A percentile compares a stretch with the other conserved stretches of the same genome.
Conservation (phyloP, 768 basidiomycete species). For the Trametes cingulata region DNA sequence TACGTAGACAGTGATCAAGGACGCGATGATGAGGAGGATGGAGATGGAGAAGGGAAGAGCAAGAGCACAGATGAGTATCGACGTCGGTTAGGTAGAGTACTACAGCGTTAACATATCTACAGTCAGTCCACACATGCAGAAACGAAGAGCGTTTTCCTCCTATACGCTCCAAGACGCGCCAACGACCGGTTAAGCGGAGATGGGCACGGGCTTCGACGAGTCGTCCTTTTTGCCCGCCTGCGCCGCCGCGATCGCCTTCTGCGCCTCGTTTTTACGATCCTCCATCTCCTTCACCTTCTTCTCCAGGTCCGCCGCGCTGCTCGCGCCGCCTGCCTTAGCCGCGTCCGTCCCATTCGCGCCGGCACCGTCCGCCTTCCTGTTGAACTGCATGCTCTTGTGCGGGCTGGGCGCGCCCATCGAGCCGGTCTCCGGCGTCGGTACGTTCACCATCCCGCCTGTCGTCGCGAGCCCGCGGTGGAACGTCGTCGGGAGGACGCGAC, state of each 20-base stretch:
- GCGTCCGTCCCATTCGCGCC: slow-evolving; percentile 23
- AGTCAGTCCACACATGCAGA: neutral
- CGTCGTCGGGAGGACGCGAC: slow-evolving; percentile 72
- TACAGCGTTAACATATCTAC: slow-evolving; percentile 15
- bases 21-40: neutral
- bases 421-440: slow-evolving; percentile 63
- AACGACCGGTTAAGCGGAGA: too few species aligned
- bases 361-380: slow-evolving; percentile 36
- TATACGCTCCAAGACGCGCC: neutral
- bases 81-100: slow-evolving; percentile 8
- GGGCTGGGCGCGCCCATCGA: slow-evolving; percentile 65
- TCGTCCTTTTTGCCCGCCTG: slow-evolving; percentile 66
- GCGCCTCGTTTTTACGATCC: slow-evolving; percentile 60
- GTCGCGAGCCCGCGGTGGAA: slow-evolving; percentile 79
- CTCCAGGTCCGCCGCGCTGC: slow-evolving; percentile 40
- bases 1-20: too few species aligned
- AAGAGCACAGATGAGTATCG: neutral
- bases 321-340: slow-evolving; percentile 35
- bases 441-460: slow-evolving; percentile 59
- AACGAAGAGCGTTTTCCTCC: neutral
- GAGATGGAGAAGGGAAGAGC: neutral
- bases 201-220: slow-evolving; percentile 44
- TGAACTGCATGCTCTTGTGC: slow-evolving; percentile 73
- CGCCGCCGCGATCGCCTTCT: slow-evolving; percentile 67
- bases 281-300: slow-evolving; percentile 64